These are phyloP conservation scores for Citrus sp. DNA, from an alignment of 345 rosid species.

Conservation along the genomic window DNA sequence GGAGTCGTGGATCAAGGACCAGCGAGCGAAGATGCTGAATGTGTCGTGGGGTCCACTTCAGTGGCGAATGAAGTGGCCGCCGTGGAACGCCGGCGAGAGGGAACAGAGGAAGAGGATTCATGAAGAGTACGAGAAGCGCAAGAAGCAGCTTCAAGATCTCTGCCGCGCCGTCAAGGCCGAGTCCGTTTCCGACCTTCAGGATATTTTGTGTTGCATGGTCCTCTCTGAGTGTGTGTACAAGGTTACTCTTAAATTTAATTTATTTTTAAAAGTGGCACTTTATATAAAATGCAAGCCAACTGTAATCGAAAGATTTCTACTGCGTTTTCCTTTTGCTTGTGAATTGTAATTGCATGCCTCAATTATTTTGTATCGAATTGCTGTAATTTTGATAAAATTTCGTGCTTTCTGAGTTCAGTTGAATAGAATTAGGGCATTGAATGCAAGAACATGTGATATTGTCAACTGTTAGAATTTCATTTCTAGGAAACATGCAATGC, in stretches of 20 bases:
- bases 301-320: neutral
- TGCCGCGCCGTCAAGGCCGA: constrained; percentile 77
- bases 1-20: constrained; percentile 94
- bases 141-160: constrained; percentile 74
- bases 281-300: neutral
- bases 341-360: neutral
- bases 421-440: neutral
- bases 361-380: neutral
- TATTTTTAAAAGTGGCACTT: too few species aligned
- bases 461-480: neutral
- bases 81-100: constrained; percentile 53
- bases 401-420: neutral
- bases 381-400: neutral
- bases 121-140: constrained; percentile 67
- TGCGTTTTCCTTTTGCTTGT: neutral
- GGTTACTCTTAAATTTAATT: constrained; percentile 23
- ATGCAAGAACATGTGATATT: neutral
- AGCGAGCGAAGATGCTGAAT: constrained; percentile 59
- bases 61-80: constrained; percentile 80
- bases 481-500: neutral
- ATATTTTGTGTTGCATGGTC: constrained; percentile 94
- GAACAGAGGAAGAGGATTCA: constrained; percentile 67
- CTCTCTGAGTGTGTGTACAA: constrained; percentile 94
- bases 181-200: constrained; percentile 80
- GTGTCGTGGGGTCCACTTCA: constrained; percentile 81